Base-by-base conservation (phyloP, 164 flowering plant genomes). In the Macadamia integrifolia region DNA sequence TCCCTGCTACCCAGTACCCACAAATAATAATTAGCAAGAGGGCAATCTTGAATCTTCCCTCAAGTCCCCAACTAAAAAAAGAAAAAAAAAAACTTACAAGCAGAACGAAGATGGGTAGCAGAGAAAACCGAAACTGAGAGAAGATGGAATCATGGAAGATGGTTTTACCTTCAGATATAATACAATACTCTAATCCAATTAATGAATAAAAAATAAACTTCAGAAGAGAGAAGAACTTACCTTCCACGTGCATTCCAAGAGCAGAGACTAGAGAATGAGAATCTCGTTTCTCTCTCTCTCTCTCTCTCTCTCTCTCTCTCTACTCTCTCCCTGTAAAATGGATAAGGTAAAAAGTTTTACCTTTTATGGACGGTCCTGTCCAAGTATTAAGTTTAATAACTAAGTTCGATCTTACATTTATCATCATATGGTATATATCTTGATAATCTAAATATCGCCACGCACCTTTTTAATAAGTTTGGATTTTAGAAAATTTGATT, bases 211-310 rank as follows among this genome's bases (percentile, higher is more conserved):
- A n/a, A 46, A 74, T 50, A 13, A 9, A 23, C 23, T 56, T 17
- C 57, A 61, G 77, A 76, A 72, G 64, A 60, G 69, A 69, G 72
- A 72, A 71, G 80, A 75, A 74, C 76, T 80, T 72, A 80, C 85
- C 86, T 79, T 79, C 78, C 85, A 80, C 88, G 86, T 85, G 88
- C 86, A 82, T 65, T 75, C 80, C 77, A 75, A 70, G 76, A 75
- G 74, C 81, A 76, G 72, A 62, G 69, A 50, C 55, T 23, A 23
- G 23, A 23, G 23, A 4, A 6, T 14, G 6, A 17, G 18, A 1
- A 14, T 14, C 57, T 53, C n/a, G n/a, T n/a, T n/a, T n/a, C 57
- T 35, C 53, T 46, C 60, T 32, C 67, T 49, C 55, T 58, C 75
- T 75, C 69, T 70, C 67, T 71, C 74, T 76, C 74, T 64, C 74